Base-by-base conservation (phyloP, 805 yeast species). In the Zygosaccharomyces siamensis region DNA sequence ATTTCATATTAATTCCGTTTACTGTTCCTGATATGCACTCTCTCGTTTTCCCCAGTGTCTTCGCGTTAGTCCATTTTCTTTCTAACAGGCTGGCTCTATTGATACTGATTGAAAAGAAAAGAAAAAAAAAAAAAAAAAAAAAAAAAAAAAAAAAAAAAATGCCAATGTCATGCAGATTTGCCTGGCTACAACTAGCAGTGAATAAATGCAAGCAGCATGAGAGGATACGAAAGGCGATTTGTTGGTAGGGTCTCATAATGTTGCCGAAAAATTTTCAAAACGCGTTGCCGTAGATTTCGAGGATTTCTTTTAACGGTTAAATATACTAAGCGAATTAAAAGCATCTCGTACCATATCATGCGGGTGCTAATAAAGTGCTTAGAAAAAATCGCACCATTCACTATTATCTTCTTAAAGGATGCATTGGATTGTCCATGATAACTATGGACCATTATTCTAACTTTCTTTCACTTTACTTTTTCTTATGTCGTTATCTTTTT, bases 251-350 rank as follows among this genome's bases (percentile, higher is more conserved):
- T 14, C 37, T 33, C 6, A 33, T 33, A 33, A n/a, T 14, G 10
- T 33, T 33, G 16, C 37, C 37, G 21, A 33, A 33, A 33, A 33
- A 7, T 8, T 32, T 10, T 5, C 16, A 8, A 18, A 33, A 3
- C 44, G 44, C 44, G 44, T 41, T 20, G 36, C 16, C 8, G 23
- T 10, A 5, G 8, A 7, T 31, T 24, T n/a, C 20, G 20, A 18
- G 12, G 24, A 28, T 41, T 41, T 20, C 44, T 41, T 28, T 21
- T 30, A 41, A 41, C 12, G 44, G 44, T 31, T 30, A 41, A 28
- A 33, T 10, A 10, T 20, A 33, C 11, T 10, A 14, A 18, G 37
- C 27, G 30, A n/a, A 36, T 14, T 12, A 4, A n/a, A 41, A 11
- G 36, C 21, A 12, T n/a, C 36, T 41, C 44, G 30, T 36, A 41